Conservation (phyloP, 129 eudicot genomes). For the Chrysanthemum makinoi region DNA sequence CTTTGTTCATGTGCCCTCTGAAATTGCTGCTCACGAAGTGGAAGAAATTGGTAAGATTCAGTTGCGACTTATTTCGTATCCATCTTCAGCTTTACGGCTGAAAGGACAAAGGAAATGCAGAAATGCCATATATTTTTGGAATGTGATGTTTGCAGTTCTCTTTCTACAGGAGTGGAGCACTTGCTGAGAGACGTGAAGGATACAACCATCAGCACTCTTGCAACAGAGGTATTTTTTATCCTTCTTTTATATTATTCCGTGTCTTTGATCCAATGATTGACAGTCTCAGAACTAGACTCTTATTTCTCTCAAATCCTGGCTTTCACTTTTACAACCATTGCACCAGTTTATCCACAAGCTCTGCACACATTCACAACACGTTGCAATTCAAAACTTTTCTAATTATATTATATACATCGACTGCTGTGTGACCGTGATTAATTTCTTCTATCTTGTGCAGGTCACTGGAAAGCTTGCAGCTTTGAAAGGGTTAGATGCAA, state of each 20-base stretch:
- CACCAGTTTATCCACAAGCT: not conserved
- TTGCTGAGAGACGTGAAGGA: conserved; percentile 97
- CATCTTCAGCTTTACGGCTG: not conserved
- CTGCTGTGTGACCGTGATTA: not conserved
- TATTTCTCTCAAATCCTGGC: not conserved
- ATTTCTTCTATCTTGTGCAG: conserved; percentile 33
- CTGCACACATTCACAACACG: no score
- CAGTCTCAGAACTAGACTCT: not conserved
- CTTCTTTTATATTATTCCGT: not conserved
- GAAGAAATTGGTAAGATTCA: conserved; percentile 84
- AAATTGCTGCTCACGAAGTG: conserved; percentile 99
- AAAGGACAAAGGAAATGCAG: not conserved
- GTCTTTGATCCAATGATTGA: not conserved
- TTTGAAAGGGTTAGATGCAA: conserved; percentile 89
- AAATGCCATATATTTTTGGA: not conserved
- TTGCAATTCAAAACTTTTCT: not conserved
- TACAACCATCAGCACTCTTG: conserved; percentile 97
- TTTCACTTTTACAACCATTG: not conserved
- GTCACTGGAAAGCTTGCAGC: conserved; percentile 97
- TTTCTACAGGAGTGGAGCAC: conserved; percentile 87
- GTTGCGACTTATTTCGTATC: not conserved
- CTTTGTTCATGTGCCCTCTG: conserved; percentile 92
- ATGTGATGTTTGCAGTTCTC: not conserved
- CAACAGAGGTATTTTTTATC: conserved; percentile 64
- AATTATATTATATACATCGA: not conserved